Evolutionary conservation across 768 basidiomycete genomes (phyloP).

Genomic region (Suillus bovinus): DNA sequence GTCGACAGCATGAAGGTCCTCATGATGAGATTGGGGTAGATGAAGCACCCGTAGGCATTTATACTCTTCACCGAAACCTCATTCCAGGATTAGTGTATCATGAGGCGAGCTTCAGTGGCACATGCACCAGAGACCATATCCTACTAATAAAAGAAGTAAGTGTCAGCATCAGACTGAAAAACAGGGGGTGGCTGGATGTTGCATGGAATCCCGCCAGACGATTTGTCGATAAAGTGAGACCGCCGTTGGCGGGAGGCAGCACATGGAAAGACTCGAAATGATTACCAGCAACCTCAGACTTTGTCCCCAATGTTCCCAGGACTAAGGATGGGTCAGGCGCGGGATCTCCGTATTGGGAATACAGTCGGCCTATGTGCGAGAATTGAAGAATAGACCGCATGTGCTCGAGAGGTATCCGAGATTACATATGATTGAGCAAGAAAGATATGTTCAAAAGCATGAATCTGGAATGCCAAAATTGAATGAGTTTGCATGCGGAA

Average conservation of each 20-base stretch:
- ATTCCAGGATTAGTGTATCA: background rate
- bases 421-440: conserved; percentile 4
- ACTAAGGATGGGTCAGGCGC: background rate
- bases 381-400: background rate
- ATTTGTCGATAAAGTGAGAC: conserved; percentile 3
- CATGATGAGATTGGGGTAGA: conserved; percentile 2
- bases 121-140: background rate
- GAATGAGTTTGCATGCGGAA: conserved; percentile 1
- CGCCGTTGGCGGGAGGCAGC: background rate
- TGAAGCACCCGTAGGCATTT: conserved; percentile 1
- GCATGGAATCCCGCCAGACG: background rate
- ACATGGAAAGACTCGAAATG: conserved; percentile 2
- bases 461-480: background rate
- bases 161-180: background rate
- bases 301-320: background rate
- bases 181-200: background rate
- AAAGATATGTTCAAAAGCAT: background rate
- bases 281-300: background rate
- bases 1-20: conserved; percentile 9
- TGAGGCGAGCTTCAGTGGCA: background rate
- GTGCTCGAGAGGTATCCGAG: background rate
- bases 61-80: background rate
- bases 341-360: background rate
- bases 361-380: background rate
- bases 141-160: background rate